A percentile compares a stretch with the other conserved stretches of the same genome.
Conservation (phyloP, 768 basidiomycete genomes). For the Rhodotorula kratochvilovae region DNA sequence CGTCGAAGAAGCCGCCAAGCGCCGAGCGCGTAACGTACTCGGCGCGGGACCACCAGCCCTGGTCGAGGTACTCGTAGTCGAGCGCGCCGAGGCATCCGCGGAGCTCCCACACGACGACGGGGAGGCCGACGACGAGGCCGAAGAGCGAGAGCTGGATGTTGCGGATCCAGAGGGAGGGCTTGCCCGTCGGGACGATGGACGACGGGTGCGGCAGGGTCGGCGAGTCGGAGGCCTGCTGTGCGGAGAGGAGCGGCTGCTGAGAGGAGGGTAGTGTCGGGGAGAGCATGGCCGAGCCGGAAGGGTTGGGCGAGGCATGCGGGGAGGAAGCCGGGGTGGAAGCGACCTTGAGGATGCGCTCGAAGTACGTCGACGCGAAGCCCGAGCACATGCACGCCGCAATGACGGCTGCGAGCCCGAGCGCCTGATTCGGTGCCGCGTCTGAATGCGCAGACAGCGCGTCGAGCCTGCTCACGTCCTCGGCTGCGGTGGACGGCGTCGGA, state of each 20-base stretch:
- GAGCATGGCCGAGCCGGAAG: not conserved
- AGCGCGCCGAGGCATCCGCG: slow-evolving; percentile 6
- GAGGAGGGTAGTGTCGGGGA: slow-evolving; percentile 13
- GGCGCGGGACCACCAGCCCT: not conserved
- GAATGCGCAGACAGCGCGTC: not conserved
- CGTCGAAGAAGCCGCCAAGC: slow-evolving; percentile 54
- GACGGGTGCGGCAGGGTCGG: not conserved
- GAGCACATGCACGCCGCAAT: slow-evolving; percentile 86
- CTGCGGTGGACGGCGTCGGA: not conserved
- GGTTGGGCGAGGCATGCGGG: not conserved
- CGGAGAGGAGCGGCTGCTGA: not conserved
- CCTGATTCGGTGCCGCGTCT: slow-evolving; percentile 55
- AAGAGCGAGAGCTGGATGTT: slow-evolving; percentile 93
- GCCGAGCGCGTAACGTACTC: not conserved
- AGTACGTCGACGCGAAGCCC: slow-evolving; percentile 90
- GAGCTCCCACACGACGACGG: slow-evolving; percentile 52
- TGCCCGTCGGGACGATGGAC: slow-evolving; percentile 53
- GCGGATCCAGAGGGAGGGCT: slow-evolving; percentile 86
- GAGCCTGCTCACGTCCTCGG: not conserved
- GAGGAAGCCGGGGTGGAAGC: slow-evolving; percentile 1
- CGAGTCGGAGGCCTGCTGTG: not conserved
- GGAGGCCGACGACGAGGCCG: slow-evolving; percentile 76
- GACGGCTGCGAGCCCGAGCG: slow-evolving; percentile 83
- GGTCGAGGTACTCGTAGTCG: slow-evolving; percentile 14
- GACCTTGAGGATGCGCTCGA: slow-evolving; percentile 84